These are phyloP conservation scores for Centrapalus pauciflorus DNA, from an alignment of 129 eudicot species.

Conservation along the genomic window DNA sequence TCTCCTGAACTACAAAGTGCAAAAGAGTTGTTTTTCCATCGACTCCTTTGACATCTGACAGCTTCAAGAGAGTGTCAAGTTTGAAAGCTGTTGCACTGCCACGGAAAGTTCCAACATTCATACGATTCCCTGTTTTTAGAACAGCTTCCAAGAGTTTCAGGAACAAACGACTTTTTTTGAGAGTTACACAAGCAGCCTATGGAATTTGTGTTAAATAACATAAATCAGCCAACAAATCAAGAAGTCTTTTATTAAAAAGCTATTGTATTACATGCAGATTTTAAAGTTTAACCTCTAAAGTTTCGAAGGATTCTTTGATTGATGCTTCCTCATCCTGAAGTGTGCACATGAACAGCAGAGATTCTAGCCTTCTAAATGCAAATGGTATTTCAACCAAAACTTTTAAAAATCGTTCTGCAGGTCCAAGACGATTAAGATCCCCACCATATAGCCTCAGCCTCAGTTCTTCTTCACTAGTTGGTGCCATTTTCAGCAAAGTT, in stretches of 20 bases:
- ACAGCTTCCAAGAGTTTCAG: constrained; percentile 60
- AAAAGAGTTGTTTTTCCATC: constrained; percentile 60
- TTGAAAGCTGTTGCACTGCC: constrained; percentile 66
- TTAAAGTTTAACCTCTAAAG: constrained; percentile 43
- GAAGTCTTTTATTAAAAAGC: not conserved
- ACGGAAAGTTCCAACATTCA: constrained; percentile 62
- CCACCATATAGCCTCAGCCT: constrained; percentile 47
- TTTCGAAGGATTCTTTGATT: constrained; percentile 44
- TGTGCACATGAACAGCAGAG: constrained; percentile 49
- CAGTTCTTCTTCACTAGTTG: constrained; percentile 57
- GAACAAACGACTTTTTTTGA: constrained; percentile 44
- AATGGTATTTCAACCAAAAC: constrained; percentile 50
- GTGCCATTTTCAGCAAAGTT: constrained; percentile 55
- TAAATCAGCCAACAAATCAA: not conserved
- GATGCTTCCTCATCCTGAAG: constrained; percentile 41
- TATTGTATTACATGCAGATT: not conserved
- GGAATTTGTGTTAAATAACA: not conserved
- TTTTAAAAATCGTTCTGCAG: constrained; percentile 58
- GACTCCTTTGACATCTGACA: constrained; percentile 56
- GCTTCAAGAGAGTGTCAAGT: constrained; percentile 54
- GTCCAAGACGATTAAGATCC: constrained; percentile 49
- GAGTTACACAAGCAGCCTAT: constrained; percentile 56
- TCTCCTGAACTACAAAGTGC: constrained; percentile 52
- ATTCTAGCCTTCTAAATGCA: constrained; percentile 48
- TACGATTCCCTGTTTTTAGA: constrained; percentile 62